phyloP scores from a whole-genome alignment of 305 asterid genomes.

The Fraxinus albicans region DNA sequence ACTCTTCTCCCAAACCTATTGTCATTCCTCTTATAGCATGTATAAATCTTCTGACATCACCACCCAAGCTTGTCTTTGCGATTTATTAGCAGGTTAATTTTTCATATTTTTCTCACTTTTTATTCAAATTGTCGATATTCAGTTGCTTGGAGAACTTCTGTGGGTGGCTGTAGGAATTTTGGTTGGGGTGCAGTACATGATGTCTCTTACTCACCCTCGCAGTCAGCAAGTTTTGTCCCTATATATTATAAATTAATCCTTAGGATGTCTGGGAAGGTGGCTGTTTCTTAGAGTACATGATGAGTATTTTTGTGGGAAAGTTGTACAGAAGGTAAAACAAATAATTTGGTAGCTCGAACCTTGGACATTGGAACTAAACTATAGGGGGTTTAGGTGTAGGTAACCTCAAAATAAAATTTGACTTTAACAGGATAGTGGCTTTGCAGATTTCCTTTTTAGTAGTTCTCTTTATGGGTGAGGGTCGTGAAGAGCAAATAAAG shows the following conservation, averaged over 20 bases:
- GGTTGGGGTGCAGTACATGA: too few species aligned
- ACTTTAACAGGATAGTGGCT: background rate
- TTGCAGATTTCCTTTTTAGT: background rate
- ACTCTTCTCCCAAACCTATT: background rate
- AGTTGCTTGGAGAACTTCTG: background rate
- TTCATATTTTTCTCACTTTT: background rate
- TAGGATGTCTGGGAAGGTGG: too few species aligned
- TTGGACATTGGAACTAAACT: background rate
- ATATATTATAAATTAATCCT: too few species aligned
- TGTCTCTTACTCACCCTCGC: too few species aligned
- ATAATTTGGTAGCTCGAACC: background rate
- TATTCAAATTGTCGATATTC: background rate
- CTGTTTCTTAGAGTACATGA: too few species aligned
- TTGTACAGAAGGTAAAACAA: too few species aligned
- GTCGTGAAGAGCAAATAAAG: background rate
- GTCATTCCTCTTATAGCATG: background rate
- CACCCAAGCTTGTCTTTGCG: background rate
- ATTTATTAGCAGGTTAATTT: background rate
- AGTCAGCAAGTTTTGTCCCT: too few species aligned
- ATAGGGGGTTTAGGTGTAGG: background rate
- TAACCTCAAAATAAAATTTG: background rate
- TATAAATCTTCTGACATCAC: background rate
- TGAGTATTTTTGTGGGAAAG: too few species aligned
- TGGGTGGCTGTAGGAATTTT: too few species aligned
- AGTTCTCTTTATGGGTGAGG: background rate